These are phyloP conservation scores for Suillus alpinus DNA, from an alignment of 768 basidiomycete genomes.

Conservation along the genomic window DNA sequence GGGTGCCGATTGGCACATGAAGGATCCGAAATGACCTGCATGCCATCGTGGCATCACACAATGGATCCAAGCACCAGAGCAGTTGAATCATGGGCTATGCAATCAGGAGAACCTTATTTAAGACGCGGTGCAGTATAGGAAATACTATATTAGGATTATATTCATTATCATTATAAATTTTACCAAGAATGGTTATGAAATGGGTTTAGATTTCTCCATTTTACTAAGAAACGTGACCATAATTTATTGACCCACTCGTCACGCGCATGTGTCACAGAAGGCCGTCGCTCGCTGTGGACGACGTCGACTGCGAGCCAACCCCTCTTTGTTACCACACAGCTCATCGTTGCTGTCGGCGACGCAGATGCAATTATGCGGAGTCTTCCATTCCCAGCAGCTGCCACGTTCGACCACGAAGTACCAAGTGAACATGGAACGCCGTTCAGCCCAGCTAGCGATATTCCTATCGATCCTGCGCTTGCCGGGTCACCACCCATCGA, in stretches of 20 bases:
- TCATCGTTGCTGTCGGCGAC: conserved; percentile 13
- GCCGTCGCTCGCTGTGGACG: conserved; percentile 33
- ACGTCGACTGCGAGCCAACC: conserved; percentile 33
- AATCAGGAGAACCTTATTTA: background rate
- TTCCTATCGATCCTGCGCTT: conserved; percentile 82
- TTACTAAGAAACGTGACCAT: conserved; percentile 26
- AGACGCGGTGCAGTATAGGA: background rate
- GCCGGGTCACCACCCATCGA: conserved; percentile 46
- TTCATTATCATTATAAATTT: background rate
- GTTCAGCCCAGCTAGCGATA: conserved; percentile 55
- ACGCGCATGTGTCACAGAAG: conserved; percentile 30
- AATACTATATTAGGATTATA: background rate
- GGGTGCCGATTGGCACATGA: background rate
- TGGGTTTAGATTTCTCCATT: background rate
- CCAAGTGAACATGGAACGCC: conserved; percentile 62
- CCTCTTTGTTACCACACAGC: conserved; percentile 11
- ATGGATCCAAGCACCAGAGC: background rate
- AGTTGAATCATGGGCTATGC: background rate
- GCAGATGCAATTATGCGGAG: conserved; percentile 49
- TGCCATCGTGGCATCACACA: background rate
- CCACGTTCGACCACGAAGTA: conserved; percentile 50
- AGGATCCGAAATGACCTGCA: background rate
- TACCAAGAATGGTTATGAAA: background rate
- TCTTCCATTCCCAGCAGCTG: conserved; percentile 46
- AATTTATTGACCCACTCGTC: conserved; percentile 24